These are phyloP conservation scores for Leccinum huronense DNA, from an alignment of 1,284 basidiomycete genomes.

Conservation along the genomic window DNA sequence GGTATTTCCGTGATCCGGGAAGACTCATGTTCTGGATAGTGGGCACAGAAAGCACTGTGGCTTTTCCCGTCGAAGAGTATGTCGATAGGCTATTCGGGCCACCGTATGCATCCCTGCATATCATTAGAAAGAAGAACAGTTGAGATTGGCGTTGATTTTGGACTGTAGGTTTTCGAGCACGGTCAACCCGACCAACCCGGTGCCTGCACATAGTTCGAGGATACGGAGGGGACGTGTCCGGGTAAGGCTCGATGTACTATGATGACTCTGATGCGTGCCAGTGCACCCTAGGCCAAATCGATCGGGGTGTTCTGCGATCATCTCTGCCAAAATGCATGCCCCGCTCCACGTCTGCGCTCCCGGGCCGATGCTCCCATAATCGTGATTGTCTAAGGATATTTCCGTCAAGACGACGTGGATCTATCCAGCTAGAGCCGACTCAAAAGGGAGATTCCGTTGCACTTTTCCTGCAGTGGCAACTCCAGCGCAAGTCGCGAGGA, in stretches of 20 bases:
- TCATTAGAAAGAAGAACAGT: neutral
- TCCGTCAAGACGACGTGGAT: constrained; percentile 61
- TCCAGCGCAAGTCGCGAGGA: constrained; percentile 64
- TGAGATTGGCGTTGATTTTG: constrained; percentile 61
- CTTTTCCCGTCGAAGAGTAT: constrained; percentile 52
- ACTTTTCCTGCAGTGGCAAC: constrained; percentile 52
- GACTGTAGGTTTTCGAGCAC: constrained; percentile 71
- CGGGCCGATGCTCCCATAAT: constrained; percentile 66
- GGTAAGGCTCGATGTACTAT: neutral
- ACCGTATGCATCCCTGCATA: constrained; percentile 62
- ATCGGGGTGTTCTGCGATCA: constrained; percentile 61
- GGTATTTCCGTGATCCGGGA: constrained; percentile 61
- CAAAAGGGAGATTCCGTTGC: constrained; percentile 44
- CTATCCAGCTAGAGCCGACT: constrained; percentile 17
- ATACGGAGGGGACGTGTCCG: constrained; percentile 44
- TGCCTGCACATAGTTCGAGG: constrained; percentile 86
- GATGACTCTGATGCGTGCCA: neutral
- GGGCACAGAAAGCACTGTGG: constrained; percentile 60
- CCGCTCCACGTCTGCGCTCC: constrained; percentile 88
- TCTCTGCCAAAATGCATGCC: constrained; percentile 78
- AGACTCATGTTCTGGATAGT: constrained; percentile 51
- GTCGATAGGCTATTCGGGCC: constrained; percentile 68
- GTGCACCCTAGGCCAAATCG: constrained; percentile 46
- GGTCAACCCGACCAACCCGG: constrained; percentile 76
- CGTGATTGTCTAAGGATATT: constrained; percentile 67